phyloP scores from a whole-genome alignment of 352 stramenopile species.

The Aphanomyces astaci region DNA sequence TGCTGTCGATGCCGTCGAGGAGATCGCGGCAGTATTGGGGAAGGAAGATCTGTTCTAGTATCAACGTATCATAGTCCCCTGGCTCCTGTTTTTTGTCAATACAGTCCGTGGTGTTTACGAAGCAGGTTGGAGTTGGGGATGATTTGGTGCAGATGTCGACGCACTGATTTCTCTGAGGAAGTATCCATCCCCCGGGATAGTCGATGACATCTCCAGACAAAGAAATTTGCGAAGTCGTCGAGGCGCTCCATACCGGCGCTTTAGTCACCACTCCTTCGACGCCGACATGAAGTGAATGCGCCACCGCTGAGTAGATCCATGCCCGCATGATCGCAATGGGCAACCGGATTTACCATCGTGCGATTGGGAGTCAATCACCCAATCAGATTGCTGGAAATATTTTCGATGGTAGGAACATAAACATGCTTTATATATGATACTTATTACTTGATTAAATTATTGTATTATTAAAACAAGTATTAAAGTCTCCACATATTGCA shows the following conservation, averaged over 20 bases:
- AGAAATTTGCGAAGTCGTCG: not conserved
- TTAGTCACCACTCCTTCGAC: not conserved
- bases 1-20: slow-evolving; percentile 52
- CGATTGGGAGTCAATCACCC: too few relatives aligned
- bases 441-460: not conserved
- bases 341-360: too few relatives aligned
- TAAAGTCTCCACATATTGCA: too few relatives aligned
- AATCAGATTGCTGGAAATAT: not conserved
- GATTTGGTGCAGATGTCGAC: slow-evolving; percentile 66
- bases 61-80: slow-evolving; percentile 62
- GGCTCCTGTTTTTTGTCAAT: slow-evolving; percentile 54
- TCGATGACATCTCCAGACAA: slow-evolving; percentile 25
- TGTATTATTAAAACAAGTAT: not conserved
- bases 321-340: too few relatives aligned
- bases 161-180: slow-evolving; percentile 36
- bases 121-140: slow-evolving; percentile 44
- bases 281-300: too few relatives aligned
- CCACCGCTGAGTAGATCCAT: too few relatives aligned
- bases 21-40: slow-evolving; percentile 75
- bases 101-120: slow-evolving; percentile 44
- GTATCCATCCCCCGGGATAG: slow-evolving; percentile 51
- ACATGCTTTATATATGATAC: not conserved
- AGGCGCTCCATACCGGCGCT: not conserved
- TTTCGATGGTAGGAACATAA: not conserved
- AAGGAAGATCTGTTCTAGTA: slow-evolving; percentile 69